phyloP scores from a whole-genome alignment of 805 yeast species.

The Lachancea cidri region DNA sequence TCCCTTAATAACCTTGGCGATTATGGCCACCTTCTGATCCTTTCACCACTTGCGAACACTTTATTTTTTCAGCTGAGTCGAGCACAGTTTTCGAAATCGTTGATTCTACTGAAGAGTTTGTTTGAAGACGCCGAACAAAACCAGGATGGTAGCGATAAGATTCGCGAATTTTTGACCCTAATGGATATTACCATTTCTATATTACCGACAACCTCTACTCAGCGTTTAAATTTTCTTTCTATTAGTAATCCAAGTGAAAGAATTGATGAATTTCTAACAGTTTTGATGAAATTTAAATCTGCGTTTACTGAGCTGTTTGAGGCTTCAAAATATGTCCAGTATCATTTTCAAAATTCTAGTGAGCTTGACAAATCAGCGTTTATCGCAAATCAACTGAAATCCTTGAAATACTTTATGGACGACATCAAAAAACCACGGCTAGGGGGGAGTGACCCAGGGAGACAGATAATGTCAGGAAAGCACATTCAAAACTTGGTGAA shows the following conservation, averaged over 20 bases:
- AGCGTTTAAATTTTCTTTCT: conserved; percentile 38
- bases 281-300: conserved; percentile 35
- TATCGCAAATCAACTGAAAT: conserved; percentile 50
- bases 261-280: conserved; percentile 25
- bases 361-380: conserved; percentile 48
- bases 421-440: conserved; percentile 34
- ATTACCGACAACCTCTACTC: conserved; percentile 44
- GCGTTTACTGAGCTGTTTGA: conserved; percentile 37
- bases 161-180: conserved; percentile 28
- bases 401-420: conserved; percentile 46
- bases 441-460: background rate
- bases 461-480: background rate
- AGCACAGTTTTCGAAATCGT: conserved; percentile 43
- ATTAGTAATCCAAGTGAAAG: conserved; percentile 30
- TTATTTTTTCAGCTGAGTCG: conserved; percentile 49
- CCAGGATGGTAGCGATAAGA: conserved; percentile 32
- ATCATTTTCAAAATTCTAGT: conserved; percentile 47
- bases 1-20: conserved; percentile 17
- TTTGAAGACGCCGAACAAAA: background rate
- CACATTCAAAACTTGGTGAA: conserved; percentile 18
- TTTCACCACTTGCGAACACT: conserved; percentile 58
- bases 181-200: conserved; percentile 47
- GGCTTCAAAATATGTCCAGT: conserved; percentile 36
- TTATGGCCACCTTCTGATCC: conserved; percentile 36
- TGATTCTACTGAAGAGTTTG: conserved; percentile 19